Evolutionary conservation across 1,284 basidiomycete genomes (phyloP).

Genomic region (Farysia itapuensis): DNA sequence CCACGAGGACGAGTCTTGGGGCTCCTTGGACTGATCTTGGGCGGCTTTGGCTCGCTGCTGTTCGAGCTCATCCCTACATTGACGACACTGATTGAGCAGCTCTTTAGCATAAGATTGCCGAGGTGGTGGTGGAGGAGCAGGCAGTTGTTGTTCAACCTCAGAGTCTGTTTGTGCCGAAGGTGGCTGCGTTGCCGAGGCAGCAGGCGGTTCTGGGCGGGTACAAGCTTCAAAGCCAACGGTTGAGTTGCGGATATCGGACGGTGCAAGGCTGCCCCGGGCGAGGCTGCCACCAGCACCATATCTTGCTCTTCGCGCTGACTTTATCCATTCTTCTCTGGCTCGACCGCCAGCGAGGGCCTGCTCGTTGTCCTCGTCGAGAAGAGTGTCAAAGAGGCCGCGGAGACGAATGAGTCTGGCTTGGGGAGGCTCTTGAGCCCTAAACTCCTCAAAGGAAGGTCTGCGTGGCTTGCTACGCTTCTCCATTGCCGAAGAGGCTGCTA

Average conservation of each 20-base stretch:
- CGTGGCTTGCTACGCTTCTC: conserved; percentile 30
- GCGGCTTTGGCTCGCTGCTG: conserved; percentile 16
- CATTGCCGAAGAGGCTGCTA: conserved; percentile 40
- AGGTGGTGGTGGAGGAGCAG: conserved; percentile 34
- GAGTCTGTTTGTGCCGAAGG: conserved; percentile 4
- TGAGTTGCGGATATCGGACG: conserved; percentile 35
- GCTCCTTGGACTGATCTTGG: conserved; percentile 11
- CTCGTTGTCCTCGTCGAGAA: conserved; percentile 53
- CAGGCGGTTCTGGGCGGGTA: conserved; percentile 5
- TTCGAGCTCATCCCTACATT: conserved; percentile 50
- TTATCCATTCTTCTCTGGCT: conserved; percentile 56
- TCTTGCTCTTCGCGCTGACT: conserved; percentile 51
- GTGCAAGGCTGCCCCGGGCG: conserved; percentile 47
- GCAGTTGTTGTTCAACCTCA: conserved; percentile 9
- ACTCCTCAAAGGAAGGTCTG: conserved; percentile 50
- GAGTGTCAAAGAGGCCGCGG: conserved; percentile 55
- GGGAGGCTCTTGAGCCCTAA: conserved; percentile 55
- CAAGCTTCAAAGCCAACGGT: conserved; percentile 35
- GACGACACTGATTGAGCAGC: conserved; percentile 52
- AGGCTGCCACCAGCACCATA: conserved; percentile 54
- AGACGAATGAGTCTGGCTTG: conserved; percentile 57
- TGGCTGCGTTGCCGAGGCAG: not conserved
- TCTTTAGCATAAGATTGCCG: conserved; percentile 56
- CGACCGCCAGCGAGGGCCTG: conserved; percentile 54
- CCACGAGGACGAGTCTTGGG: conserved; percentile 1